Conservation (phyloP, 441 rosid species). For the Gossypium trilobum region DNA sequence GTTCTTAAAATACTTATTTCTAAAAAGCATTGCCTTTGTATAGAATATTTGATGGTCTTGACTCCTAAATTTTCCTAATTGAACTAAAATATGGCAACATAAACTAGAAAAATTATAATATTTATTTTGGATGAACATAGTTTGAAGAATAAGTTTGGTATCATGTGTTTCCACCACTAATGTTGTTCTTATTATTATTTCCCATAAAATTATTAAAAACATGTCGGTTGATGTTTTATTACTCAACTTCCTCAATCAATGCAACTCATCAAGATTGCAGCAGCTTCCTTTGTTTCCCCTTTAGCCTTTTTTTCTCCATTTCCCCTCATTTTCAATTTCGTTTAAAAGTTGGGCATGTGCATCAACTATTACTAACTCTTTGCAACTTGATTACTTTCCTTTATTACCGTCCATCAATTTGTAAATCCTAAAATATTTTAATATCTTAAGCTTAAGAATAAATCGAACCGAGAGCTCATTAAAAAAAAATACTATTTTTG, state of each 20-base stretch:
- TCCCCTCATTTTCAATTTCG: neutral
- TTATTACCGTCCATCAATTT: neutral
- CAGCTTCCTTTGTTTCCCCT: neutral
- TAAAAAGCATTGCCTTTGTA: too few relatives aligned
- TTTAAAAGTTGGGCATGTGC: neutral
- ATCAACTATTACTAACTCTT: neutral
- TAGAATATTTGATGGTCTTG: neutral
- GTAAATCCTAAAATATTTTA: neutral
- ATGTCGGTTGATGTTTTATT: constrained; percentile 24
- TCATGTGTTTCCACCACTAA: constrained; percentile 1
- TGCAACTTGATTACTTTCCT: neutral
- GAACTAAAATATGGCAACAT: neutral
- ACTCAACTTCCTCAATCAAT: constrained; percentile 31
- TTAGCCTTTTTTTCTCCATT: neutral
- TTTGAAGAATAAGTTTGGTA: constrained; percentile 8
- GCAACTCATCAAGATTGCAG: constrained; percentile 18
- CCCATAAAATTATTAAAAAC: neutral
- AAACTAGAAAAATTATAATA: neutral
- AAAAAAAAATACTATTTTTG: neutral
- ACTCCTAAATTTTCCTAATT: neutral
- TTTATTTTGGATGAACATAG: neutral
- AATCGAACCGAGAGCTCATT: neutral
- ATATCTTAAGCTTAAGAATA: neutral
- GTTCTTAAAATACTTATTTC: too few relatives aligned
- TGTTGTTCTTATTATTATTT: neutral